Evolutionary conservation across 1,284 basidiomycete genomes (phyloP).

Genomic region (Malassezia japonica): DNA sequence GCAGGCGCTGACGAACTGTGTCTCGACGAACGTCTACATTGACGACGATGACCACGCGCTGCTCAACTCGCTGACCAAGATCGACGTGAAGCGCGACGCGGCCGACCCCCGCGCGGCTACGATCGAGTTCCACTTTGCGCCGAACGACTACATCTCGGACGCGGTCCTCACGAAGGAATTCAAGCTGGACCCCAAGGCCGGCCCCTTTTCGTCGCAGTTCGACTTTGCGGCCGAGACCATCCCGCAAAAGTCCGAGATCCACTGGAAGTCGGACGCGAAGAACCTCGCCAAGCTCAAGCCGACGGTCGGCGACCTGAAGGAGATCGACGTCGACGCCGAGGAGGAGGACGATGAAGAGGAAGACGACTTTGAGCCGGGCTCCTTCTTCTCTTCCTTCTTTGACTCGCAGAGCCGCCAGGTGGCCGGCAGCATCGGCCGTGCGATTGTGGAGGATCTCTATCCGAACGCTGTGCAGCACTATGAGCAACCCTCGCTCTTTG

Average conservation of each 20-base stretch:
- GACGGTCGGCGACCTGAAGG: constrained; percentile 50
- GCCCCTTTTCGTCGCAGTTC: constrained; percentile 30
- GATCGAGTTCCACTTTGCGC: constrained; percentile 38
- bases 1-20: constrained; percentile 40
- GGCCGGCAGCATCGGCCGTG: constrained; percentile 36
- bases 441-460: constrained; percentile 40
- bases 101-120: constrained; percentile 37
- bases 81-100: constrained; percentile 30
- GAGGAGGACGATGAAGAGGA: constrained; percentile 34
- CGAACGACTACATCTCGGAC: constrained; percentile 38
- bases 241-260: constrained; percentile 54
- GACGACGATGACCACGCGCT: constrained; percentile 41
- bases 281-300: constrained; percentile 69
- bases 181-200: constrained; percentile 27
- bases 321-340: constrained; percentile 27
- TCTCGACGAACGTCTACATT: constrained; percentile 41
- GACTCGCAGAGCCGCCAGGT: constrained; percentile 40
- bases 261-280: constrained; percentile 70
- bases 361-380: constrained; percentile 60
- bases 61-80: constrained; percentile 33
- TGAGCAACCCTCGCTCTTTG: constrained; percentile 10
- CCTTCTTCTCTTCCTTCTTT: constrained; percentile 81
- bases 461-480: constrained; percentile 42
- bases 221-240: constrained; percentile 38
- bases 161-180: constrained; percentile 40